Base-by-base conservation (phyloP, 345 rosid genomes). In the Noccaea bulbosa region DNA sequence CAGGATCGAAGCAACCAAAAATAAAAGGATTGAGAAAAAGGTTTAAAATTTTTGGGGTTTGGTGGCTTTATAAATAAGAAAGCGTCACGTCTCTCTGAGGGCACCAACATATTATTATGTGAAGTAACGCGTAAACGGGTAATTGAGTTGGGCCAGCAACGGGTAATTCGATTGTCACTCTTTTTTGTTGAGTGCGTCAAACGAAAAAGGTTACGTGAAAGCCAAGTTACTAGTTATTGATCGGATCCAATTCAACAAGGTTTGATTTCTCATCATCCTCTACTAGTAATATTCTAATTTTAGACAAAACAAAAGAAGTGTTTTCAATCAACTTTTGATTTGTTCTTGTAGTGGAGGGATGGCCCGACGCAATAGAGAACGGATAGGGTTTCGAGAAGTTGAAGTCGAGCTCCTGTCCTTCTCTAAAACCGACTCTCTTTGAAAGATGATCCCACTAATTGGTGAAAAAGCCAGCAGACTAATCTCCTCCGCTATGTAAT, bases 401-500 rank as follows among this genome's bases (percentile, higher is more conserved):
- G 62, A 61, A 61, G 68, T 61, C 1, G 62, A 61, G 24, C 16
- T 71, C 14, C 8, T 51, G 10, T 33, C 53, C 43, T 61, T 71
- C 53, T 50, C 75, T 32, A 61, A 71, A 62, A 63, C 76, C 35
- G 41, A 57, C 40, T 15, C 54, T 35, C 5, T 44, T n/a, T 61
- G 41, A 20, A 60, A 43, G n/a, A 43, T 43, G 51, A 59, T 58
- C 64, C 17, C 24, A 22, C 24, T 22, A n/a, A n/a, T 22, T 22
- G 24, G 24, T 46, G 11, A 46, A 46, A 46, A 46, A 46, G 15
- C 89, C 2, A 7, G 8, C 1, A 52, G 55, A 88, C 86, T 75
- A 71, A 81, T 22, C 77, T 79, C 54, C 77, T 79, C 54, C 1
- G 67, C 46, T 80, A 77, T 20, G 54, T 64, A 78, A 20, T 49